Percentiles rank a stretch among this genome's conserved stretches.
These are phyloP conservation scores for Pleurotus tuoliensis DNA, from an alignment of 768 basidiomycete genomes.

Conservation along the genomic window DNA sequence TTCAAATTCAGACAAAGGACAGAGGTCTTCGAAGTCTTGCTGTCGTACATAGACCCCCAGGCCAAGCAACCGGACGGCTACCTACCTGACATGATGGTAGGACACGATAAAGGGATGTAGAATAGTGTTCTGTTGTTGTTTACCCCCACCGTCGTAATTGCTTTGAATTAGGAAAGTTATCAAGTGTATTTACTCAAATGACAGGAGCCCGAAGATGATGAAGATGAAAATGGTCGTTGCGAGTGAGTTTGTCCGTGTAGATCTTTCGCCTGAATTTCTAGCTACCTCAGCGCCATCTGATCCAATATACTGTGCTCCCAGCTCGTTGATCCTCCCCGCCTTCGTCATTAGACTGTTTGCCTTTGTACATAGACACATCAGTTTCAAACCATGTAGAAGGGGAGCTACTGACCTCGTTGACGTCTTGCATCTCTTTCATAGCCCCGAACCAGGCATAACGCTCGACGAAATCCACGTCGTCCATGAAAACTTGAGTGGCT, in stretches of 20 bases:
- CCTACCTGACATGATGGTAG: slow-evolving; percentile 60
- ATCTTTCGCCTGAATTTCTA: too few species aligned
- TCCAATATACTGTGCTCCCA: slow-evolving; percentile 48
- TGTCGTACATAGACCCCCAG: slow-evolving; percentile 58
- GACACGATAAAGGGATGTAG: slow-evolving; percentile 17
- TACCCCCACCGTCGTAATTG: too few species aligned
- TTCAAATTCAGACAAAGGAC: slow-evolving; percentile 60
- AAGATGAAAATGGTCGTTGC: too few species aligned
- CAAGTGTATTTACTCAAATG: too few species aligned
- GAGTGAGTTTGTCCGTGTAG: too few species aligned
- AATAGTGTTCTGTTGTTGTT: not conserved
- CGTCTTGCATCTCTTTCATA: slow-evolving; percentile 43
- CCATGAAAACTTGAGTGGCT: slow-evolving; percentile 50
- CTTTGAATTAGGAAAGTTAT: too few species aligned
- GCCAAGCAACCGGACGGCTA: slow-evolving; percentile 66
- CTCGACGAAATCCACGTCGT: slow-evolving; percentile 47
- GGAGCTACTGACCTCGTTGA: slow-evolving; percentile 37
- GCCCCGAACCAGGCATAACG: slow-evolving; percentile 63
- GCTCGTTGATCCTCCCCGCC: slow-evolving; percentile 39
- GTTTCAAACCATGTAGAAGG: not conserved
- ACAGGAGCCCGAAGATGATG: too few species aligned
- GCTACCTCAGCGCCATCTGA: not conserved
- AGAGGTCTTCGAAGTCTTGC: slow-evolving; percentile 63
- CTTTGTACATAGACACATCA: slow-evolving; percentile 16
- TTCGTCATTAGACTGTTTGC: slow-evolving; percentile 39